Evolutionary conservation across 2,329 filamentous ascomycete species (phyloP), one percentile per base, ranked within the genome.

Genomic region (Phyllosticta citriasiana): DNA sequence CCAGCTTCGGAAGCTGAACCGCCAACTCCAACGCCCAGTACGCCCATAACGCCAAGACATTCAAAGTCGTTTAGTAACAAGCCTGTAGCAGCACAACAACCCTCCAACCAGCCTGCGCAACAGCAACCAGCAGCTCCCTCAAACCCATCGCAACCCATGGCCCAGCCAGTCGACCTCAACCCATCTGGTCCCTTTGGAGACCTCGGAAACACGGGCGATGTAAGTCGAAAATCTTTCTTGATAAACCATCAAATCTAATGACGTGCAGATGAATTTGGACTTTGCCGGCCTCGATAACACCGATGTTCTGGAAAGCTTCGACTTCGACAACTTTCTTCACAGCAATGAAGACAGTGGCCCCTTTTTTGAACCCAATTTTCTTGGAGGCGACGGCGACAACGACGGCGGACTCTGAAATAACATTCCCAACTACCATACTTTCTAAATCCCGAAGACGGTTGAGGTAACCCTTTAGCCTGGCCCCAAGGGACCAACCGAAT

Each of bases 281-380:
- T 74, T 78, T 63, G 70, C 69, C 55, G 64, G 66, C 67, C 71
- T 78, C 79, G 78, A 78, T 76, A 72, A 82, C 76, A 62, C 81
- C 82, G 78, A 91, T 84, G 80, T 89, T 80, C 77, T 84, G 77
- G 67, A 85, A 77, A 74, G 81, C 81, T 87, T 87, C 70, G 84
- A 87, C 71, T 87, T 87, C 70, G 84, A 87, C 68, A 83, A 81
- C 16, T 87, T 87, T 75, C 75, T 87, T 58, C 84, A 86, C 67
- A 83, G 80, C 27, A 75, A 74, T 51, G 76, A 77, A n/a, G 47
- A 19, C 22, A 50, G 25, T 33, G 50, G 40, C 35, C 57, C 57
- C 53, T 57, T 50, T 16, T 61, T 61, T 47, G 59, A 61, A 12
- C 16, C 54, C 47, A 24, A 22, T 47, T 54, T 55, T 12, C 57